Percentiles rank a stretch among this genome's conserved stretches.
Evolutionary conservation across 192 early-diverging fungal genomes (phyloP).

Genomic region (Rhizophlyctis rosea): DNA sequence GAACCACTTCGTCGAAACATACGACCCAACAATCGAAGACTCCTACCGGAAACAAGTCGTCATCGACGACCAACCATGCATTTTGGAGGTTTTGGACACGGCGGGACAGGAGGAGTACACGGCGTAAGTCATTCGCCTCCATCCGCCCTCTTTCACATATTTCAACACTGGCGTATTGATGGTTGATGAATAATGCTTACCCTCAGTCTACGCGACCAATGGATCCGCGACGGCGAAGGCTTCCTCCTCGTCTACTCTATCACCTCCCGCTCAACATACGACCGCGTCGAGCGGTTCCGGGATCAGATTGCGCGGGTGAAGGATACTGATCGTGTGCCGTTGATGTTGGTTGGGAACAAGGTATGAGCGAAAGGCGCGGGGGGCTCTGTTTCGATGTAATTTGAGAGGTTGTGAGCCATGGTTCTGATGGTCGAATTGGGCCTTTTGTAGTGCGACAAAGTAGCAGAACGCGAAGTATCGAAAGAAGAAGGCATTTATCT

Average conservation of each 20-base stretch:
- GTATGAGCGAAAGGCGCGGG: background rate
- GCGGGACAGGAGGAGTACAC: constrained; percentile 96
- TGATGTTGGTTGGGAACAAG: constrained; percentile 5
- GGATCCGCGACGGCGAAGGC: constrained; percentile 94
- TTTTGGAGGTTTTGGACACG: constrained; percentile 93
- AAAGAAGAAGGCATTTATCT: constrained; percentile 76
- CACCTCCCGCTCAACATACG: constrained; percentile 86
- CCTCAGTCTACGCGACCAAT: constrained; percentile 80
- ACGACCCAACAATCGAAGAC: constrained; percentile 98
- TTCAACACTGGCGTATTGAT: background rate
- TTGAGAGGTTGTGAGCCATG: too few relatives aligned
- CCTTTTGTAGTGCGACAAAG: constrained; percentile 68
- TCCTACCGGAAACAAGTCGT: constrained; percentile 96
- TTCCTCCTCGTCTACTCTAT: constrained; percentile 93
- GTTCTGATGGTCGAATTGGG: too few relatives aligned
- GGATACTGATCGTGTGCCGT: constrained; percentile 63
- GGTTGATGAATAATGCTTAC: background rate
- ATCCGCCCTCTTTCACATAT: background rate
- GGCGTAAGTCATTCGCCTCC: constrained; percentile 49
- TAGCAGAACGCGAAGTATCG: constrained; percentile 78
- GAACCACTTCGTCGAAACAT: constrained; percentile 34
- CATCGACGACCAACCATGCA: constrained; percentile 82
- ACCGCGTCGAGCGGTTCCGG: constrained; percentile 85
- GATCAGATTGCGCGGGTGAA: constrained; percentile 96
- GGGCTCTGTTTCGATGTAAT: too few relatives aligned